Evolutionary conservation across 345 rosid genomes (phyloP), one percentile per base, ranked within the genome.

Genomic region (Citrus mangshanensis): DNA sequence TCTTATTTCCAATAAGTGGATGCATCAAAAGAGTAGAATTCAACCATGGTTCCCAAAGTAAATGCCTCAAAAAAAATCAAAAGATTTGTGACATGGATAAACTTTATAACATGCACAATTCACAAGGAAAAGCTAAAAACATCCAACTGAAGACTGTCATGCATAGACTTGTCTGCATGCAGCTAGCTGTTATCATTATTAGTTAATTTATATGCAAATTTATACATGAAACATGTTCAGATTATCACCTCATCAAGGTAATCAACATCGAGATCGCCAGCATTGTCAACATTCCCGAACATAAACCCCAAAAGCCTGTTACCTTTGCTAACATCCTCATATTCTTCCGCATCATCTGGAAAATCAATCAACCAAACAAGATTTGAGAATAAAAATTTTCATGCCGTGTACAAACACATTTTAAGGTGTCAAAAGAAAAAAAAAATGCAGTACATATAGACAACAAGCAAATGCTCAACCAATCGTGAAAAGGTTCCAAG

Each of bases 241-340:
- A 63, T 79, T 10, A 51, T 82, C 72, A 94, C 98, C 97, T 94
- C 95, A 81, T 96, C 99, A 72, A 96, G 98, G 84, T 96, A 96
- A 88, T 96, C 99, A 72, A 88, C 97, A 78, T 96, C 99, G 64
- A 96, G 95, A 83, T 94, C 98, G 18, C 99, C 99, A 4, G 95
- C 86, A 82, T 96, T 91, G 82, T 96, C 98, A 77, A 96, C 98
- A 81, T 96, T 96, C 62, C 98, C 98, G 69, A 96, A 96, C 91
- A 96, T 91, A 84, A 96, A 96, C 19, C 98, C 98, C 88, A 94
- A 84, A 75, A 94, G 86, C 63, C 86, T 89, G 76, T 93, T 94
- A 79, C 93, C 91, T 56, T 88, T 86, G 78, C 86, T 85, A 76
- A 40, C 87, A 77, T 93, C 99, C 81, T 93, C 99, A 79, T 88